These are phyloP conservation scores for Saccharum officinarum DNA, from an alignment of 176 grass and related monocot species.

Conservation along the genomic window DNA sequence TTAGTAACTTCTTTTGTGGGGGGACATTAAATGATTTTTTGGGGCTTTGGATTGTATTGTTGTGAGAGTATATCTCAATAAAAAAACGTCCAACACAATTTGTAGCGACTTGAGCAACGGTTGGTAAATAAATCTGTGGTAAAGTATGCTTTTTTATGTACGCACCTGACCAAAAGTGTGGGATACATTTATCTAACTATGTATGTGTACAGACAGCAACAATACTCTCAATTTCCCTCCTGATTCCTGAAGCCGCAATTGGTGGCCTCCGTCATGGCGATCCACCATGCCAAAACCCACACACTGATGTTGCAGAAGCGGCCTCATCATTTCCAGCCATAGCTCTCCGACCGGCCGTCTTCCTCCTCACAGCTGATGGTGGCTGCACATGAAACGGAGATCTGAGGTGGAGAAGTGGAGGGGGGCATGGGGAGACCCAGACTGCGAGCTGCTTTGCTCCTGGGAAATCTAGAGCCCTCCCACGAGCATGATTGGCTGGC, in stretches of 20 bases:
- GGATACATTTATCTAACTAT: conserved; percentile 16
- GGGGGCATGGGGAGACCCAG: conserved; percentile 71
- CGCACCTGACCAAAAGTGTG: too few relatives aligned
- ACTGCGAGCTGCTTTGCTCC: conserved; percentile 70
- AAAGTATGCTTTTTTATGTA: too few relatives aligned
- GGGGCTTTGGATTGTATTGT: too few relatives aligned
- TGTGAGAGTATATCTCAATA: too few relatives aligned
- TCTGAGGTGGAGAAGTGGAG: conserved; percentile 56
- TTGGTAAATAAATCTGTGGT: too few relatives aligned
- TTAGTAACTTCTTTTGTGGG: too few relatives aligned
- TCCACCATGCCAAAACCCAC: too few relatives aligned
- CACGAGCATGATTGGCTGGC: conserved; percentile 45
- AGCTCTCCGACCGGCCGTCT: conserved; percentile 73
- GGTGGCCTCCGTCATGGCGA: not conserved
- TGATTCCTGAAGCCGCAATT: conserved; percentile 1
- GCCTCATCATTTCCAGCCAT: conserved; percentile 68
- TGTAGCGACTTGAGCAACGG: too few relatives aligned
- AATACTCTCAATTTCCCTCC: conserved; percentile 26
- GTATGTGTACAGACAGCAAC: conserved; percentile 38
- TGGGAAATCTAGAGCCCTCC: conserved; percentile 54
- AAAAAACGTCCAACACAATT: too few relatives aligned
- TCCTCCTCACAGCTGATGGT: conserved; percentile 74
- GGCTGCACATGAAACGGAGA: conserved; percentile 53
- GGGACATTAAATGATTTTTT: too few relatives aligned
- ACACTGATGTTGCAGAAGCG: not conserved